Evolutionary conservation across 306 rosid species (phyloP).

Genomic region (Glycine tomentella): DNA sequence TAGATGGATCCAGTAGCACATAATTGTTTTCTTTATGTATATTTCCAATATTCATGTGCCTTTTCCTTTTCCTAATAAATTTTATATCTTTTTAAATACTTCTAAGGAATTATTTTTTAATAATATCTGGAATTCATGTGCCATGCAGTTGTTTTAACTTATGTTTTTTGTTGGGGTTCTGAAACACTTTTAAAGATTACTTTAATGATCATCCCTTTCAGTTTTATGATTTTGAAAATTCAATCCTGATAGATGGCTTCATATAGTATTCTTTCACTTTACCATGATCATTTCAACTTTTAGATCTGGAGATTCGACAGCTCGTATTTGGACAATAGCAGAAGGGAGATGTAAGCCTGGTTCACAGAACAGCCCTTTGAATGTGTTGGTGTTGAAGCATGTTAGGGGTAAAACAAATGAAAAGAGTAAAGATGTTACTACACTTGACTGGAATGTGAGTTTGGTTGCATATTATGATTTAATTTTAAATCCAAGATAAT

Average conservation of each 20-base stretch:
- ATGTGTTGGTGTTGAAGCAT: conserved; percentile 86
- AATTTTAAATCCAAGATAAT: conserved; percentile 40
- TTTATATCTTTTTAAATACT: too few species aligned
- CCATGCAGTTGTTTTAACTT: conserved; percentile 3
- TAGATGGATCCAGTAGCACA: neutral
- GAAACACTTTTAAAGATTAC: neutral
- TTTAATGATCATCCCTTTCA: conserved; percentile 9
- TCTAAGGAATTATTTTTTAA: too few species aligned
- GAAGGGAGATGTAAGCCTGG: conserved; percentile 72
- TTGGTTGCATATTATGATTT: conserved; percentile 38
- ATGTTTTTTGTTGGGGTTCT: conserved; percentile 14
- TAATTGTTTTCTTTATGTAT: neutral
- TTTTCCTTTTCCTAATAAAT: too few species aligned
- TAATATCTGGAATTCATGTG: too few species aligned
- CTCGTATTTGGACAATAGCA: conserved; percentile 89
- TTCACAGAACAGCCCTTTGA: conserved; percentile 57
- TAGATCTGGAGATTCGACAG: conserved; percentile 97
- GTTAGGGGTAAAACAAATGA: conserved; percentile 80
- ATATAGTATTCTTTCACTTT: conserved; percentile 22
- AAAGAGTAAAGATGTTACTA: conserved; percentile 90
- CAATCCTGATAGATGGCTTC: conserved; percentile 4
- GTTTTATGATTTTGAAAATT: conserved; percentile 32
- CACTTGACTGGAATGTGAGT: conserved; percentile 99
- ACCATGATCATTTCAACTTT: conserved; percentile 27
- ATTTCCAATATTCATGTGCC: neutral